phyloP scores from a whole-genome alignment of 305 asterid genomes.

The Fraxinus greggii region DNA sequence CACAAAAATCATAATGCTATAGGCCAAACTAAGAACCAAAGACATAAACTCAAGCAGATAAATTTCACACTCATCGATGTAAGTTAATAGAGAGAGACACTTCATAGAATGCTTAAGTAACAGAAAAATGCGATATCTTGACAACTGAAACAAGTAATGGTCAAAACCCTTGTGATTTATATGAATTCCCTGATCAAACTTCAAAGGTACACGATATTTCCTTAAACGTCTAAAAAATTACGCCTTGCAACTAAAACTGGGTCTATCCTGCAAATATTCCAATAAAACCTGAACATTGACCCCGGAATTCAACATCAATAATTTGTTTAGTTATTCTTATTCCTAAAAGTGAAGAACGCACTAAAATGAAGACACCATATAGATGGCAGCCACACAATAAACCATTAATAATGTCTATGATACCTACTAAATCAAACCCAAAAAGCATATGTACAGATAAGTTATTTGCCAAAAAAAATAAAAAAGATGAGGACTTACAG shows the following conservation, averaged over 20 bases:
- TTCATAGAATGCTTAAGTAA: constrained; percentile 24
- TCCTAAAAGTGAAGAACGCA: constrained; percentile 13
- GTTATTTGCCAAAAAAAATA: not conserved
- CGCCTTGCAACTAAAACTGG: constrained; percentile 1
- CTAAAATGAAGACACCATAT: not conserved
- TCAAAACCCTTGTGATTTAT: constrained; percentile 1
- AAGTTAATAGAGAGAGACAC: constrained; percentile 6
- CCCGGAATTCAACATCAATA: constrained; percentile 4
- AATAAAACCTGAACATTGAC: constrained; percentile 9
- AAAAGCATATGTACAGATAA: constrained; percentile 4
- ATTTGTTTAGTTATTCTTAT: not conserved
- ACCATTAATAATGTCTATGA: constrained; percentile 3
- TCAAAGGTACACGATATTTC: not conserved
- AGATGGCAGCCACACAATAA: not conserved
- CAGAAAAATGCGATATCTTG: not conserved
- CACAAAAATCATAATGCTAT: not conserved
- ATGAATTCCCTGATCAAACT: not conserved
- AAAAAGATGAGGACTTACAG: constrained; percentile 43
- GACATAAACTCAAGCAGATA: not conserved
- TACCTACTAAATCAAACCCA: not conserved
- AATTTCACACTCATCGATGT: constrained; percentile 15
- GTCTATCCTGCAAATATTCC: constrained; percentile 14
- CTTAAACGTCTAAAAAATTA: not conserved
- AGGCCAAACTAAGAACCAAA: constrained; percentile 8
- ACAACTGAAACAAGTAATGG: constrained; percentile 13